Conservation (phyloP, 805 yeast genomes). For the Monosporozyma solicola region DNA sequence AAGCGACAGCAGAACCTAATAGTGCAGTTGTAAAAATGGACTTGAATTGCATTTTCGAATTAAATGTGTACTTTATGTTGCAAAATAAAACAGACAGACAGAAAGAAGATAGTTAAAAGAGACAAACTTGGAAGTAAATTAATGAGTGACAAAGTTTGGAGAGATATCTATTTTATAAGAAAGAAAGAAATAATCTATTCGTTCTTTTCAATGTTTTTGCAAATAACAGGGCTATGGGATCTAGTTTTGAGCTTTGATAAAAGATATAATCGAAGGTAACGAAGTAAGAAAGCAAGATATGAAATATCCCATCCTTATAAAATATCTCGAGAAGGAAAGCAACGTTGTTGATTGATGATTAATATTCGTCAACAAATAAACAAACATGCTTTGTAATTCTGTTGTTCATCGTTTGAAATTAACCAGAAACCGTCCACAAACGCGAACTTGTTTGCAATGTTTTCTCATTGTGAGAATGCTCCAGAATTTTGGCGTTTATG, state of each 20-base stretch:
- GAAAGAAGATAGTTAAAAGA: background rate
- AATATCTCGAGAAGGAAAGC: background rate
- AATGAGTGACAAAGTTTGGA: background rate
- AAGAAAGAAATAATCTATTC: background rate
- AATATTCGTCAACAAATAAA: too few relatives aligned
- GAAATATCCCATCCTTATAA: background rate
- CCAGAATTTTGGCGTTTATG: background rate
- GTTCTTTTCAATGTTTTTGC: background rate
- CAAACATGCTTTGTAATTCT: background rate
- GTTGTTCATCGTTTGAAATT: background rate
- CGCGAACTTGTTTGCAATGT: background rate
- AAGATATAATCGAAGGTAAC: background rate
- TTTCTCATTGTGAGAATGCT: background rate
- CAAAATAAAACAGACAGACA: background rate
- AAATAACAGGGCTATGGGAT: background rate
- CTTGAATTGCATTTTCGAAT: constrained; percentile 44
- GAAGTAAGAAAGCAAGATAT: background rate
- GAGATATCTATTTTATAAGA: background rate
- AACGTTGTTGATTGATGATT: background rate
- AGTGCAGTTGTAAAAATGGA: constrained; percentile 40
- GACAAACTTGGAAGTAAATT: background rate
- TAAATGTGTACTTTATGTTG: background rate
- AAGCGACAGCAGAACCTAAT: constrained; percentile 37
- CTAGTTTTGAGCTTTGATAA: background rate
- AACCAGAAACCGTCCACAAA: background rate